These are phyloP conservation scores for Suhomyces canberraensis DNA, from an alignment of 805 yeast genomes.

Conservation along the genomic window DNA sequence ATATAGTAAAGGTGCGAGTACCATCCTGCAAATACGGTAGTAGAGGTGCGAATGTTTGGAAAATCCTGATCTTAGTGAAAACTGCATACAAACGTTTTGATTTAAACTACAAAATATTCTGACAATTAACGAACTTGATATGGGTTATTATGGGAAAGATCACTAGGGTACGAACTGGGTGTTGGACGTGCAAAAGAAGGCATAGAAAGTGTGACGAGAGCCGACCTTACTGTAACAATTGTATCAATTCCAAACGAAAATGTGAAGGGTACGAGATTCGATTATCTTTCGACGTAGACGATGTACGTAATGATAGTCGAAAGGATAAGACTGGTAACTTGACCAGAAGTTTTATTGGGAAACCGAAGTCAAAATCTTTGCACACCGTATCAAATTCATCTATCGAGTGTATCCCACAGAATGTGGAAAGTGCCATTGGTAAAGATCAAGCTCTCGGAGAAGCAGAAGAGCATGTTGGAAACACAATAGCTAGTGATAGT, in stretches of 20 bases:
- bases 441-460: background rate
- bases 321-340: slow-evolving; percentile 27
- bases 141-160: slow-evolving; percentile 28
- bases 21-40: too few species aligned
- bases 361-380: slow-evolving; percentile 28
- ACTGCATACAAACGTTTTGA: too few species aligned
- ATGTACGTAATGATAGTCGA: slow-evolving; percentile 29
- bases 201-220: slow-evolving; percentile 57
- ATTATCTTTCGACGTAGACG: slow-evolving; percentile 50
- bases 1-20: too few species aligned
- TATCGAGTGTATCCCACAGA: too few species aligned
- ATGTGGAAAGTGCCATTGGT: background rate
- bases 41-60: too few species aligned
- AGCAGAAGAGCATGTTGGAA: background rate
- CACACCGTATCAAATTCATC: background rate
- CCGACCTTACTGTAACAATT: slow-evolving; percentile 50
- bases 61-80: too few species aligned
- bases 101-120: too few species aligned
- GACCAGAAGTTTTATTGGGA: slow-evolving; percentile 42
- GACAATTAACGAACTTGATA: too few species aligned
- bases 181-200: slow-evolving; percentile 55
- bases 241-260: slow-evolving; percentile 38
- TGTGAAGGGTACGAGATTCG: slow-evolving; percentile 53
- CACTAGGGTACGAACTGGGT: slow-evolving; percentile 53
- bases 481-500: too few species aligned